Evolutionary conservation across 305 asterid genomes (phyloP).

Genomic region (Fraxinus velutina): DNA sequence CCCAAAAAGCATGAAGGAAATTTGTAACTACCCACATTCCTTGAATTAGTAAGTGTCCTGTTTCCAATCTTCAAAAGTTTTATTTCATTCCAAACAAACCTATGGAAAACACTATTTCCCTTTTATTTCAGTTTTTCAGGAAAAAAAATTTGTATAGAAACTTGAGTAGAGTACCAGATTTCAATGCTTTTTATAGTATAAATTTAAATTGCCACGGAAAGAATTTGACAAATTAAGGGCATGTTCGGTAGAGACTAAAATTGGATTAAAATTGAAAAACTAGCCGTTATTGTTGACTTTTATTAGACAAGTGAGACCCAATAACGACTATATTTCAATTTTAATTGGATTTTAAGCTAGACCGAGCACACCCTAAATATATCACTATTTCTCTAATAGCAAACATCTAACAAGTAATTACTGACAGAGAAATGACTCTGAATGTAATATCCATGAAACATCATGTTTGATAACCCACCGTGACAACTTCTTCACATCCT

Average conservation of each 20-base stretch:
- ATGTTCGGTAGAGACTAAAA: too few species aligned
- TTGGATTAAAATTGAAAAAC: too few species aligned
- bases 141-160: conserved; percentile 12
- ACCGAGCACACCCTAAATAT: not conserved
- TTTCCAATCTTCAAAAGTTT: not conserved
- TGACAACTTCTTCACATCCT: conserved; percentile 78
- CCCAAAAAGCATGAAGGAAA: conserved; percentile 15
- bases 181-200: conserved; percentile 9
- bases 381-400: not conserved
- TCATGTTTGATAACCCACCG: conserved; percentile 51
- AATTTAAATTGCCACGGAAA: not conserved
- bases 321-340: too few species aligned
- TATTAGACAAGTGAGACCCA: too few species aligned
- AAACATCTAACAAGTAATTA: conserved; percentile 2
- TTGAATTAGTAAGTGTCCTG: not conserved
- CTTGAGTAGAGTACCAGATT: not conserved
- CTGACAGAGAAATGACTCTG: not conserved
- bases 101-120: not conserved
- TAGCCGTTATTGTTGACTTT: too few species aligned
- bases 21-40: not conserved
- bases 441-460: conserved; percentile 18
- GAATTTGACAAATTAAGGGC: not conserved
- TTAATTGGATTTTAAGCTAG: too few species aligned
- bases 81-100: conserved; percentile 2
- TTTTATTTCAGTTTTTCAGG: not conserved